Percentiles rank a stretch among this genome's conserved stretches.
Conservation (phyloP, 108 stramenopile genomes). For the Skeletonema potamos region DNA sequence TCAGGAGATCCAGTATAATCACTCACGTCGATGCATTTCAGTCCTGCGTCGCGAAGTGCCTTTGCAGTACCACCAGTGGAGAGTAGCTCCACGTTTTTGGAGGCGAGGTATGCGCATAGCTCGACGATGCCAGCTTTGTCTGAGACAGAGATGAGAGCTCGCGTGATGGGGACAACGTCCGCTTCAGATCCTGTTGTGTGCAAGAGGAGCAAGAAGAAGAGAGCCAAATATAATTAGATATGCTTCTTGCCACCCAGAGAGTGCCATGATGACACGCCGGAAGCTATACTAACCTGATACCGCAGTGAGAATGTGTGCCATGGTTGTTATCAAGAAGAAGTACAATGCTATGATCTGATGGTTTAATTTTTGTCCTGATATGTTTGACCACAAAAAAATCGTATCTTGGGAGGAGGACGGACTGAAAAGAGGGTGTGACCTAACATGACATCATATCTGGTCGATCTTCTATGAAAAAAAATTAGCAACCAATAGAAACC, state of each 20-base stretch:
- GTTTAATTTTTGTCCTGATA: neutral
- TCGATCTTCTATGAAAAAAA: neutral
- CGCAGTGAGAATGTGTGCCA: constrained; percentile 51
- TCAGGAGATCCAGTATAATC: constrained; percentile 95
- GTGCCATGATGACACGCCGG: neutral
- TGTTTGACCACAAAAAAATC: neutral
- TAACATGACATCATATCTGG: too few species aligned
- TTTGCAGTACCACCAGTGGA: constrained; percentile 97
- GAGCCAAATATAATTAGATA: neutral
- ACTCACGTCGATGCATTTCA: constrained; percentile 84
- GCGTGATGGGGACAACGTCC: constrained; percentile 83
- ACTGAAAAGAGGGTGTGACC: too few species aligned
- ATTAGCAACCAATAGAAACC: too few species aligned
- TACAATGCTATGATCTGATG: neutral
- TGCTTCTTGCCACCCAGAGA: neutral
- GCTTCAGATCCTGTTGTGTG: constrained; percentile 51
- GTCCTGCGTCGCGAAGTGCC: constrained; percentile 81
- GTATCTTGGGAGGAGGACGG: neutral
- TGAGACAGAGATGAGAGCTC: constrained; percentile 94
- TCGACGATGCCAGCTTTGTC: constrained; percentile 97
- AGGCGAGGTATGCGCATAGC: constrained; percentile 80
- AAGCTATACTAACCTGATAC: constrained; percentile 29
- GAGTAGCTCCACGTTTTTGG: constrained; percentile 88
- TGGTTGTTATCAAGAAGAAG: constrained; percentile 6
- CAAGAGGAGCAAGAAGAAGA: neutral